These are phyloP conservation scores for Vanderwaltozyma tropicalis DNA, from an alignment of 805 yeast species.

Conservation along the genomic window DNA sequence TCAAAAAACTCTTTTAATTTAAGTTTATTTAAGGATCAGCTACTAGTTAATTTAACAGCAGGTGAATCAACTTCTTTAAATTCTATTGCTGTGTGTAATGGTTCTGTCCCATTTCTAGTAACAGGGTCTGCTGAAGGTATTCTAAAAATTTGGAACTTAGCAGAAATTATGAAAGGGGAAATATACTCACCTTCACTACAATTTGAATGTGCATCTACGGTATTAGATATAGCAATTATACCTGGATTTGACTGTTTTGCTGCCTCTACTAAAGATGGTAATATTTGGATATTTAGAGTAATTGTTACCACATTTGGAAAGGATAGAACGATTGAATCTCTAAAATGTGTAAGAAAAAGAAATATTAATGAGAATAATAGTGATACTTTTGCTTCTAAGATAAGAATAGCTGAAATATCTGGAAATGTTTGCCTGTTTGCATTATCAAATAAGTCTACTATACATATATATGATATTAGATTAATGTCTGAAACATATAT, in stretches of 20 bases:
- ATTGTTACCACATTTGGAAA: slow-evolving; percentile 17
- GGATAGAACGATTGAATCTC: slow-evolving; percentile 6
- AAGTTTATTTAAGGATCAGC: slow-evolving; percentile 30
- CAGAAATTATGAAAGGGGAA: slow-evolving; percentile 52
- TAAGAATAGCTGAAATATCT: slow-evolving; percentile 35
- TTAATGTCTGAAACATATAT: slow-evolving; percentile 35
- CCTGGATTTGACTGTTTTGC: slow-evolving; percentile 48
- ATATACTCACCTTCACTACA: slow-evolving; percentile 39
- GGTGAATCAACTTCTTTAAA: slow-evolving; percentile 47
- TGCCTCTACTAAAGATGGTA: slow-evolving; percentile 35
- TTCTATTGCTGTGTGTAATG: slow-evolving; percentile 45
- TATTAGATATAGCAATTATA: slow-evolving; percentile 43
- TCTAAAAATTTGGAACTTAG: slow-evolving; percentile 69
- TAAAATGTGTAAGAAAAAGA: slow-evolving; percentile 18
- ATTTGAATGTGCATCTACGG: slow-evolving; percentile 38
- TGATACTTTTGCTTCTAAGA: slow-evolving; percentile 35
- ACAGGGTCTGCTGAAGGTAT: slow-evolving; percentile 72
- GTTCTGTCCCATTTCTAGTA: slow-evolving; percentile 51
- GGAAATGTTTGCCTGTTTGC: slow-evolving; percentile 36
- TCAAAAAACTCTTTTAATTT: slow-evolving; percentile 11
- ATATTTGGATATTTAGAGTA: slow-evolving; percentile 30
- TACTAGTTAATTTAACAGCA: slow-evolving; percentile 56
- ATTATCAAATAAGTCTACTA: slow-evolving; percentile 42
- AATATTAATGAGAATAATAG: slow-evolving; percentile 14
- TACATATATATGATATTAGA: slow-evolving; percentile 49